These are phyloP conservation scores for Haplosporangium sp. DNA, from an alignment of 371 early-diverging fungal species.

Conservation along the genomic window DNA sequence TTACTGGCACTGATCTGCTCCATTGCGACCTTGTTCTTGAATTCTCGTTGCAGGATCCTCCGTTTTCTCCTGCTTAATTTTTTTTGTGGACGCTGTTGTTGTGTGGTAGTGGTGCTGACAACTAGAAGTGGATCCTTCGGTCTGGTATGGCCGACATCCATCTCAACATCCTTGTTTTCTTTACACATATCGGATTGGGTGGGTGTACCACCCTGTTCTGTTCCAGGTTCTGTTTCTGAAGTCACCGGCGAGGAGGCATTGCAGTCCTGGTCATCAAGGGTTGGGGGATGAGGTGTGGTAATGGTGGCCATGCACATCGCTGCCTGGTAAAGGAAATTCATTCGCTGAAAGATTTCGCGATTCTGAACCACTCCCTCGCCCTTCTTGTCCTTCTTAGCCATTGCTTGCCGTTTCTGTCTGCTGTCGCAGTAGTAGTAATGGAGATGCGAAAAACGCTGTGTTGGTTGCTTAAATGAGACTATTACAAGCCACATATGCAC, in stretches of 20 bases:
- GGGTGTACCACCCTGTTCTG: not conserved
- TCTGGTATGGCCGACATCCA: not conserved
- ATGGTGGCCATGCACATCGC: constrained; percentile 51
- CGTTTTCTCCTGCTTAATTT: constrained; percentile 27
- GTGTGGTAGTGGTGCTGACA: not conserved
- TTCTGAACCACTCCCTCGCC: constrained; percentile 36
- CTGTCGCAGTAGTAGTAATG: not conserved
- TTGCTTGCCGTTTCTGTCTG: constrained; percentile 9
- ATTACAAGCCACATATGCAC: constrained; percentile 1
- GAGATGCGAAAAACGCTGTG: too few species aligned
- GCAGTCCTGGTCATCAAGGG: too few species aligned
- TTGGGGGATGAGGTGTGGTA: constrained; percentile 10
- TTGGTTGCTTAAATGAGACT: not conserved
- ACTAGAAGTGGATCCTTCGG: not conserved
- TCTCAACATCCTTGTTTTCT: not conserved
- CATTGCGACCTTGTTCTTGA: constrained; percentile 31
- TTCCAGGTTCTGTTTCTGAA: not conserved
- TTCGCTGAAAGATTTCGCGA: constrained; percentile 50
- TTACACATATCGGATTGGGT: not conserved
- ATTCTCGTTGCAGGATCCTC: constrained; percentile 12
- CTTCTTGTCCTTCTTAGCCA: constrained; percentile 55
- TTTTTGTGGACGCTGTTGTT: not conserved
- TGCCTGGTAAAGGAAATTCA: constrained; percentile 55
- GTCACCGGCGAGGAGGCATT: too few species aligned
- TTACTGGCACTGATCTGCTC: constrained; percentile 29